Base-by-base conservation (phyloP, 441 rosid species). In the Lagerstroemia fauriei region DNA sequence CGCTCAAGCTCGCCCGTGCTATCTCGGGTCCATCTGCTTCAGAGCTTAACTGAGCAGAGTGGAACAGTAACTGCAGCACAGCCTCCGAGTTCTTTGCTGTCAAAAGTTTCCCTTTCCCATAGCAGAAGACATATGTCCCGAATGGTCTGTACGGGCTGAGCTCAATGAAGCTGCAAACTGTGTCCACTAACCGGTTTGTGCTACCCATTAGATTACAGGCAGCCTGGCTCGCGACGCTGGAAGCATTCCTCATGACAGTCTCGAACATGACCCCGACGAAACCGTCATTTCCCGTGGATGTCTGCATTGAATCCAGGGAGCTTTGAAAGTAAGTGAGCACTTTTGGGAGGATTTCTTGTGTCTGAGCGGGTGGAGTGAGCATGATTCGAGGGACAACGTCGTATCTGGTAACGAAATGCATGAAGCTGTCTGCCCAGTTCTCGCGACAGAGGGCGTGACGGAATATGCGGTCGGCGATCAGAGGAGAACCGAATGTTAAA, bases 401-500 rank as follows among this genome's bases (percentile, higher is more conserved):
- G 76, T 90, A 88, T 76, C 91, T 89, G 82, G 83, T 86, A 38
- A 95, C 90, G 24, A 93, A 92, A 83, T 94, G 92, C 0, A 90
- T 76, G 83, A 94, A 92, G 87, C 65, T 84, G 24, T 78, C 80
- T 24, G 95, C 89, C 98, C 99, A 95, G 13, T 86, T 81, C 86
- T 95, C 97, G 24, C 98, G 90, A 24, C 87, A 83, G 16, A 95
- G 87, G 3, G 98, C 96, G 74, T 90, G 95, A 78, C 86, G 88
- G 79, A 95, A 84, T 77, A 93, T 81, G 82, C 50, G 82, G 84
- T 93, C 92, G 27, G 91, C 95, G 25, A 91, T 90, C 68, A 95
- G 90, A 59, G 98, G 99, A 83, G 97, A 94, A 66, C 98, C 98
- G 80, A 93, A 95, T 12, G 99, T 95, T 44, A 95, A 25, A 65